These are phyloP conservation scores for Steccherinum ochraceum DNA, from an alignment of 768 basidiomycete genomes.

Conservation along the genomic window DNA sequence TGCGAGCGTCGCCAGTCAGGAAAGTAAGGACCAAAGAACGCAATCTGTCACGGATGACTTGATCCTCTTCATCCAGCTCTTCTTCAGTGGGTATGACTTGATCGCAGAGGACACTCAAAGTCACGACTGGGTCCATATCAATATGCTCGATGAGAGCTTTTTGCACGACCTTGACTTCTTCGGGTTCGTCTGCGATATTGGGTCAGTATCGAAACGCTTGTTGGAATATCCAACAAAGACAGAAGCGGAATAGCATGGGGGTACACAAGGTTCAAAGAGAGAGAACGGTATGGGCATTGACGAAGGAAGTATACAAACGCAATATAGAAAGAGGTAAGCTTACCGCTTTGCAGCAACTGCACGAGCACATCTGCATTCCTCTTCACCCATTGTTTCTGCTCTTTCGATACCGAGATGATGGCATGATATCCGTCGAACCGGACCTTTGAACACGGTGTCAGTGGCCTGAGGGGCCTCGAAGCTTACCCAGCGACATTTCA, in stretches of 20 bases:
- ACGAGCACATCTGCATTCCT: conserved; percentile 70
- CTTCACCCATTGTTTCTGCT: conserved; percentile 53
- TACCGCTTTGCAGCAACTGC: conserved; percentile 72
- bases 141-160: conserved; percentile 55
- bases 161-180: conserved; percentile 58
- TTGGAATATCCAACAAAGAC: neutral
- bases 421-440: conserved; percentile 65
- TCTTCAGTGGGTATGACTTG: conserved; percentile 51
- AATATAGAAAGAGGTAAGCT: conserved; percentile 25
- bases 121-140: conserved; percentile 53
- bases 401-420: conserved; percentile 43
- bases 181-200: conserved; percentile 48
- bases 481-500: conserved; percentile 20
- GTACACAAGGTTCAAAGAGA: neutral
- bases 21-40: conserved; percentile 56
- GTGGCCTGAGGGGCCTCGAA: neutral
- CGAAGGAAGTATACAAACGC: no score
- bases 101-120: conserved; percentile 63
- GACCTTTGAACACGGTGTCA: conserved; percentile 34
- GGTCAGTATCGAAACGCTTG: neutral
- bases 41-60: conserved; percentile 47
- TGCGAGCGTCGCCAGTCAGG: conserved; percentile 45
- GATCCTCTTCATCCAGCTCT: conserved; percentile 50
- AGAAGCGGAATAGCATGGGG: no score
- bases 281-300: neutral